A percentile compares a stretch with the other conserved stretches of the same genome.
Conservation (phyloP, 176 grass and related monocot species). For the Panicum miliaceum region DNA sequence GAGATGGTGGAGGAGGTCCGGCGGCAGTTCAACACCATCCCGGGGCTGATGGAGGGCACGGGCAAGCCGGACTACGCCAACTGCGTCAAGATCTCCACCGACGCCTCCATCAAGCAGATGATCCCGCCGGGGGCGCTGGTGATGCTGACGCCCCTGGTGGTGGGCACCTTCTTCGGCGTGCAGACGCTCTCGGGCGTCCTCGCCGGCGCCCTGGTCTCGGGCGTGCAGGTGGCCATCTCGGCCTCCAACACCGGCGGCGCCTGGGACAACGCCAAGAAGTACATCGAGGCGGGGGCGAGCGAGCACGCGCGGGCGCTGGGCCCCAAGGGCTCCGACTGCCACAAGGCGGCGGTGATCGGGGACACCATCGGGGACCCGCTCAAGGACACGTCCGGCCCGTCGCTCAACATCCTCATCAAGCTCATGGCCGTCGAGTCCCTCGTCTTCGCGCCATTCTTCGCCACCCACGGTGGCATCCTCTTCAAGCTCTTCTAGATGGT, state of each 20-base stretch:
- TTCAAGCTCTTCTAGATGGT: constrained; percentile 53
- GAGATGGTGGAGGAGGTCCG: constrained; percentile 65
- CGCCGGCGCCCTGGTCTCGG: constrained; percentile 53
- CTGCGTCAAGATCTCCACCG: constrained; percentile 60
- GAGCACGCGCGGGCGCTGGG: constrained; percentile 54
- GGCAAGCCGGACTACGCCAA: constrained; percentile 51
- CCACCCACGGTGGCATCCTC: constrained; percentile 50
- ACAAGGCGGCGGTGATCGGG: constrained; percentile 60
- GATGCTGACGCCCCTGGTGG: constrained; percentile 60
- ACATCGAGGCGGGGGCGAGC: constrained; percentile 62
- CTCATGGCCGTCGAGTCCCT: constrained; percentile 65
- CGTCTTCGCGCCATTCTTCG: constrained; percentile 61
- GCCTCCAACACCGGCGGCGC: constrained; percentile 60
- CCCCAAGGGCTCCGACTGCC: constrained; percentile 54
- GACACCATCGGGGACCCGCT: constrained; percentile 60
- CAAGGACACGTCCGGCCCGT: constrained; percentile 63
- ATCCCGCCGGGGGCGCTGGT: constrained; percentile 57
- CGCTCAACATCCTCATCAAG: constrained; percentile 74
- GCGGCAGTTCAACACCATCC: constrained; percentile 57
- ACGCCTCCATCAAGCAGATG: constrained; percentile 59
- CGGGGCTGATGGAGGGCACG: constrained; percentile 47
- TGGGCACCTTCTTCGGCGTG: constrained; percentile 54
- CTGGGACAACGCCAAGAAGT: constrained; percentile 71
- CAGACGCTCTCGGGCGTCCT: constrained; percentile 59
- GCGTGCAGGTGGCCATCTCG: constrained; percentile 60